A percentile compares a stretch with the other conserved stretches of the same genome.
Evolutionary conservation across 306 rosid genomes (phyloP).

Genomic region (Glycine soja): DNA sequence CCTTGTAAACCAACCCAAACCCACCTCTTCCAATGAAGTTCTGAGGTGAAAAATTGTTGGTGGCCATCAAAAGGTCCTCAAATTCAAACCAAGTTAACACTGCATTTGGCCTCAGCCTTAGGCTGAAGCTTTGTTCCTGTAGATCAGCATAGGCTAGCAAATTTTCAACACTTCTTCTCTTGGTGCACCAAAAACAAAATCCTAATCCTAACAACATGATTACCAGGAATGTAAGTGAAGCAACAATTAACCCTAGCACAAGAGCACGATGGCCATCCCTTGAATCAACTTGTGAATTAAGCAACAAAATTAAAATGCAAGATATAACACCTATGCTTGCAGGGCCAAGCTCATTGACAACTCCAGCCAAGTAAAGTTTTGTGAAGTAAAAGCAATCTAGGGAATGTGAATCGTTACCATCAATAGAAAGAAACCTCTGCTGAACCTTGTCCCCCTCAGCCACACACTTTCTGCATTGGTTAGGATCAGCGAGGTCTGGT

Average conservation of each 20-base stretch:
- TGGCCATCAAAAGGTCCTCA: conserved; percentile 85
- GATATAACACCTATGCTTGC: conserved; percentile 61
- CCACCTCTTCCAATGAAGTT: conserved; percentile 94
- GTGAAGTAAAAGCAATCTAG: conserved; percentile 66
- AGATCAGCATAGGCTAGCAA: conserved; percentile 50
- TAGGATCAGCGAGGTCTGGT: conserved; percentile 59
- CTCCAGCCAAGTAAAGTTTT: conserved; percentile 78
- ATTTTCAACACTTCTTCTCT: conserved; percentile 34
- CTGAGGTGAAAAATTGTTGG: conserved; percentile 67
- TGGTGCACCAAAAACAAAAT: conserved; percentile 63
- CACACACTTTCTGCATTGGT: conserved; percentile 60
- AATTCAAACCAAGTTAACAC: conserved; percentile 87
- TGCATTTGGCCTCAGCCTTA: conserved; percentile 70
- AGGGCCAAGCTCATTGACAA: conserved; percentile 75
- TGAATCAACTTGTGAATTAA: conserved; percentile 43
- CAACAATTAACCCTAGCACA: conserved; percentile 63
- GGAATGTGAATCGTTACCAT: conserved; percentile 75
- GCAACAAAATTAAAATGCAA: conserved; percentile 58
- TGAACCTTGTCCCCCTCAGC: conserved; percentile 58
- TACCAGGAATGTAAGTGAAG: conserved; percentile 59
- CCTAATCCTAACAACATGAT: conserved; percentile 56
- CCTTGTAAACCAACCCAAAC: conserved; percentile 80
- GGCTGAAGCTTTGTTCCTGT: conserved; percentile 60
- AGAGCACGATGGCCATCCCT: conserved; percentile 53
- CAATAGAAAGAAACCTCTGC: conserved; percentile 45